Conservation (phyloP, 2,329 filamentous ascomycete species). For the Talaromyces piceae region DNA sequence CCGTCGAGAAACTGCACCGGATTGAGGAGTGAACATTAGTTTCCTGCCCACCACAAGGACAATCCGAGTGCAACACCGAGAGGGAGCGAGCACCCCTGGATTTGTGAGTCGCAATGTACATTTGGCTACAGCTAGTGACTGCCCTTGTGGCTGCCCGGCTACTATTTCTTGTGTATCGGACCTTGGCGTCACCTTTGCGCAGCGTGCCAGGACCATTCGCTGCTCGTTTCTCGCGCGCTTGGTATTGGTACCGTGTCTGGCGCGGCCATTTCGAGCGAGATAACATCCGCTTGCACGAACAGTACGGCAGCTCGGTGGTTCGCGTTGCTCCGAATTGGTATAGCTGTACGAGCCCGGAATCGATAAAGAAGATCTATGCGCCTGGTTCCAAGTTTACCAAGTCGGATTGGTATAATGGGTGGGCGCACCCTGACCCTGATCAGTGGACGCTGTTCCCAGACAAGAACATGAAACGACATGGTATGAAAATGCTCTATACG, state of each 20-base stretch:
- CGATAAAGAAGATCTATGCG: conserved; percentile 13
- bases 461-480: conserved; percentile 31
- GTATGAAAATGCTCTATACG: too few relatives aligned
- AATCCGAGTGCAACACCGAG: too few relatives aligned
- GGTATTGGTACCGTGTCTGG: conserved; percentile 35
- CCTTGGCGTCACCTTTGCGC: conserved; percentile 28
- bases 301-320: conserved; percentile 25
- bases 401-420: conserved; percentile 14
- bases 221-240: conserved; percentile 38
- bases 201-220: conserved; percentile 40
- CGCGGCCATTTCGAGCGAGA: conserved; percentile 32
- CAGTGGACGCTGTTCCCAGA: conserved; percentile 28
- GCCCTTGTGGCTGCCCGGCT: conserved; percentile 8
- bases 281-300: conserved; percentile 33
- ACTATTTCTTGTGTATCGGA: conserved; percentile 15
- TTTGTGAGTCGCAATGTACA: not conserved
- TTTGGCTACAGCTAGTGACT: not conserved
- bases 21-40: too few relatives aligned
- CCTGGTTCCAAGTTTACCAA: conserved; percentile 14
- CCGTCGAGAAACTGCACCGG: too few relatives aligned
- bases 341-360: conserved; percentile 10
- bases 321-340: conserved; percentile 13
- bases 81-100: not conserved
- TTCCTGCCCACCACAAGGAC: too few relatives aligned
- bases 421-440: conserved; percentile 15